Conservation (phyloP, 2,329 filamentous ascomycete genomes). For the Phialocephala subalpina region DNA sequence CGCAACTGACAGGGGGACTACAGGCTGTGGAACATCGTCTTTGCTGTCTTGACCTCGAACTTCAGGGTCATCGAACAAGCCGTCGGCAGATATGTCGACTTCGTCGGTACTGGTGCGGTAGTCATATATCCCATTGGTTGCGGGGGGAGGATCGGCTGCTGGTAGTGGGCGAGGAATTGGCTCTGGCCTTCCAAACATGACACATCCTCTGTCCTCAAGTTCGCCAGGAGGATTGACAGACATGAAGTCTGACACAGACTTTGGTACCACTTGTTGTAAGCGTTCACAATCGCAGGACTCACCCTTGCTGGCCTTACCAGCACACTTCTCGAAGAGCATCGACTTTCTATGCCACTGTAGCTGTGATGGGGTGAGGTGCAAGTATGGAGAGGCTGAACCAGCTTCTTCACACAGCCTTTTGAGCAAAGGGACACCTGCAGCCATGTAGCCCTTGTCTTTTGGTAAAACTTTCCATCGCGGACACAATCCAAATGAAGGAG, state of each 20-base stretch:
- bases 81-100: neutral
- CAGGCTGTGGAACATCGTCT: neutral
- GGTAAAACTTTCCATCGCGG: slow-evolving; percentile 6
- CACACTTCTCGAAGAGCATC: slow-evolving; percentile 11
- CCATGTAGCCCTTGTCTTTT: slow-evolving; percentile 17
- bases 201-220: slow-evolving; percentile 2
- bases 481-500: slow-evolving; percentile 12
- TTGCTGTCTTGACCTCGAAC: neutral
- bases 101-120: neutral
- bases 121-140: neutral
- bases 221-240: slow-evolving; percentile 4
- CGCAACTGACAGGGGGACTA: neutral
- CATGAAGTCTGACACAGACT: neutral
- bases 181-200: slow-evolving; percentile 13
- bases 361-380: slow-evolving; percentile 10
- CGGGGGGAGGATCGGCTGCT: neutral
- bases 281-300: slow-evolving; percentile 10
- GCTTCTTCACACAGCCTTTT: slow-evolving; percentile 12
- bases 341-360: slow-evolving; percentile 13
- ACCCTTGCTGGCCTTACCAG: neutral
- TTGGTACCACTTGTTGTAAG: slow-evolving; percentile 7
- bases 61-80: neutral
- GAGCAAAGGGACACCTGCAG: slow-evolving; percentile 3
- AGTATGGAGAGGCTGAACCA: neutral
- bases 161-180: neutral